These are phyloP conservation scores for Aspergillus sp. DNA, from an alignment of 2,329 filamentous ascomycete genomes.

Conservation along the genomic window DNA sequence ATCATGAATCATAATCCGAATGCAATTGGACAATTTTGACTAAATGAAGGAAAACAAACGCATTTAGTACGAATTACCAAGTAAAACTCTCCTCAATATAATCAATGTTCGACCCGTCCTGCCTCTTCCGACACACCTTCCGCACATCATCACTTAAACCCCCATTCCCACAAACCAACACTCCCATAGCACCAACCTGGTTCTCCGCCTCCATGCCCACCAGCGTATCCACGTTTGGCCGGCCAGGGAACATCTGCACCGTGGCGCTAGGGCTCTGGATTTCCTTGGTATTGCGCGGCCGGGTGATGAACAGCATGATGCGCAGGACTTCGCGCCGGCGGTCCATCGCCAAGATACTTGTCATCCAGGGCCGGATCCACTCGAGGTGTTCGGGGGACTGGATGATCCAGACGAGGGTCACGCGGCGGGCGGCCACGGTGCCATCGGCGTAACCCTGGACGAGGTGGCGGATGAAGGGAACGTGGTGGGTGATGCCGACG, in stretches of 20 bases:
- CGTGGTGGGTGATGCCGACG: constrained; percentile 90
- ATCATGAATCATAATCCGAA: too few species aligned
- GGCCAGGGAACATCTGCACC: constrained; percentile 86
- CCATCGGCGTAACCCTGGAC: constrained; percentile 62
- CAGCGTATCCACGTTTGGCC: constrained; percentile 75
- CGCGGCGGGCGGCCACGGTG: constrained; percentile 69
- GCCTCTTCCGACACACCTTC: constrained; percentile 58
- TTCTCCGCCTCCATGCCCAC: constrained; percentile 73
- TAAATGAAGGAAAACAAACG: background rate
- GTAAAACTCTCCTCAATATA: constrained; percentile 71
- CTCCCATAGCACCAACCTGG: constrained; percentile 81
- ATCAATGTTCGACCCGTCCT: constrained; percentile 57
- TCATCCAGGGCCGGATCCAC: constrained; percentile 88
- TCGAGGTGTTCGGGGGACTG: constrained; percentile 82
- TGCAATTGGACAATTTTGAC: too few species aligned
- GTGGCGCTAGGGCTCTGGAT: constrained; percentile 69
- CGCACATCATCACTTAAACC: constrained; percentile 70
- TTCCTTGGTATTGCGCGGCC: constrained; percentile 75
- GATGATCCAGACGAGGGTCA: constrained; percentile 88
- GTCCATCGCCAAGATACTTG: constrained; percentile 68
- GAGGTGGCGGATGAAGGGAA: constrained; percentile 76
- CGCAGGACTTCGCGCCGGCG: constrained; percentile 73
- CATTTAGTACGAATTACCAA: constrained; percentile 26
- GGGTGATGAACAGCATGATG: constrained; percentile 84
- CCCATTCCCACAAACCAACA: constrained; percentile 72